A percentile compares a stretch with the other conserved stretches of the same genome.
Conservation (phyloP, 495 filamentous ascomycete species). For the Pseudotulostoma volvatum region DNA sequence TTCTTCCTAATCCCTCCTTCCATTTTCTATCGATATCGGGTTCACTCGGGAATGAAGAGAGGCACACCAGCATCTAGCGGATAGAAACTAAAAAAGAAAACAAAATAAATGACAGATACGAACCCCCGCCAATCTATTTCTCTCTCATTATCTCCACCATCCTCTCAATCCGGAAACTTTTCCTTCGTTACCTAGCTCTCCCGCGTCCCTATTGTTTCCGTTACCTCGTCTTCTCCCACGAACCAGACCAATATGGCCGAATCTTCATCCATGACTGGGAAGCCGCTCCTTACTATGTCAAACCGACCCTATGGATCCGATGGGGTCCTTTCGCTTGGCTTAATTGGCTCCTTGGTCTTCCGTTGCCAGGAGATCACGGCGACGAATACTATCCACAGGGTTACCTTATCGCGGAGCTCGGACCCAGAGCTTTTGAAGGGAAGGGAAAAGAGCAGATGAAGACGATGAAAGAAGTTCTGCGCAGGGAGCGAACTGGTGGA, state of each 20-base stretch:
- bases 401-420: conserved; percentile 40
- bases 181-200: conserved; percentile 37
- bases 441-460: conserved; percentile 35
- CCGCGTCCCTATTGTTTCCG: conserved; percentile 36
- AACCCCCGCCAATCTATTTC: conserved; percentile 22
- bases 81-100: no score
- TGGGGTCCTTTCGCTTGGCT: conserved; percentile 41
- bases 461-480: conserved; percentile 21
- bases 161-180: conserved; percentile 31
- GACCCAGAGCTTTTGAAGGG: conserved; percentile 39
- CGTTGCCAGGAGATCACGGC: conserved; percentile 43
- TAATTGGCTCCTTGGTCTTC: conserved; percentile 35
- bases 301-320: conserved; percentile 42
- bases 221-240: conserved; percentile 20
- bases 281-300: conserved; percentile 41
- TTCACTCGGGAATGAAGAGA: background rate
- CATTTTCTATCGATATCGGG: conserved; percentile 8
- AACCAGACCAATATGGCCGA: conserved; percentile 31
- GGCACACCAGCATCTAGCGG: no score
- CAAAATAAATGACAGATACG: no score
- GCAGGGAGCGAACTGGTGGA: conserved; percentile 24
- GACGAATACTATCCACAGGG: conserved; percentile 41
- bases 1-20: no score
- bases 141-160: conserved; percentile 21
- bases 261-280: conserved; percentile 35